A percentile compares a stretch with the other conserved stretches of the same genome.
These are phyloP conservation scores for Telfairia occidentalis DNA, from an alignment of 331 rosid genomes.

Conservation along the genomic window DNA sequence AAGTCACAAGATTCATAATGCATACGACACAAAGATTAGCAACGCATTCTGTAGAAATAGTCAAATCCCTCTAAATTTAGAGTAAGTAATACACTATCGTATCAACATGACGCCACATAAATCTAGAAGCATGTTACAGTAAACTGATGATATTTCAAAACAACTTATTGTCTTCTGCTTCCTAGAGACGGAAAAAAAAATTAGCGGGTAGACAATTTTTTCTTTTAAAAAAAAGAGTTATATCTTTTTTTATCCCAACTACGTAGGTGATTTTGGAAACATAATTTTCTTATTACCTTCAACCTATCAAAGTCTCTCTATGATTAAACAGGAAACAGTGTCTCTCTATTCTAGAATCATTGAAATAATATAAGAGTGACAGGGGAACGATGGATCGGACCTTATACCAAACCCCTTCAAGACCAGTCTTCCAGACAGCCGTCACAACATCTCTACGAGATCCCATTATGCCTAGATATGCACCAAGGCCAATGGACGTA, in stretches of 20 bases:
- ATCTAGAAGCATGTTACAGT: neutral
- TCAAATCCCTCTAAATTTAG: neutral
- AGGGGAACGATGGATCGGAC: slow-evolving; percentile 33
- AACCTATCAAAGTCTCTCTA: neutral
- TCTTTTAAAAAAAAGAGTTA: too few relatives aligned
- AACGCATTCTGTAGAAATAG: neutral
- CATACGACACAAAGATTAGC: neutral
- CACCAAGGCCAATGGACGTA: slow-evolving; percentile 91
- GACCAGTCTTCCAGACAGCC: slow-evolving; percentile 96
- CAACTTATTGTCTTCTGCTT: neutral
- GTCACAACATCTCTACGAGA: slow-evolving; percentile 98
- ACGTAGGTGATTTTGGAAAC: neutral
- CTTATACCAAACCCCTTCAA: slow-evolving; percentile 97
- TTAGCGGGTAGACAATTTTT: too few relatives aligned
- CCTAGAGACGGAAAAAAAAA: too few relatives aligned
- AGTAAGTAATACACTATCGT: neutral
- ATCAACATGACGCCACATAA: neutral
- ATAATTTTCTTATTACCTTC: neutral
- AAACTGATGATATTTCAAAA: neutral
- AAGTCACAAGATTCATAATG: slow-evolving; percentile 4
- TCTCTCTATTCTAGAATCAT: slow-evolving; percentile 3
- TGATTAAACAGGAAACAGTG: neutral
- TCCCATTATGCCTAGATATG: slow-evolving; percentile 98
- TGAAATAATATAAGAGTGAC: neutral
- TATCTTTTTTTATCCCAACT: neutral